These are phyloP conservation scores for Plenodomus lindquistii DNA, from an alignment of 2,329 filamentous ascomycete genomes.

Conservation along the genomic window DNA sequence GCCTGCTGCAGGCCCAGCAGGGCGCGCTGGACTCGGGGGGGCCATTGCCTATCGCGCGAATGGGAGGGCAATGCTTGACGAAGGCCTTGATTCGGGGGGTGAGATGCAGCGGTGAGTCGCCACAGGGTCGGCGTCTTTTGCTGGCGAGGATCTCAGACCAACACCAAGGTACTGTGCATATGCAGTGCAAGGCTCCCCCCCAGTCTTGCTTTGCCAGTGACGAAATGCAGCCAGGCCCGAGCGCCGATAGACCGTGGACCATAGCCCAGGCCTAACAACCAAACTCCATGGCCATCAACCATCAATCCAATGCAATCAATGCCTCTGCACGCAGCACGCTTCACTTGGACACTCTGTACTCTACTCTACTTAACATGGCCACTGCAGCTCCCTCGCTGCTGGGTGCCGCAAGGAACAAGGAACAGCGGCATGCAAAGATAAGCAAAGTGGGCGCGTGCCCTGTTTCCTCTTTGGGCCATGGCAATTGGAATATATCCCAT, in stretches of 20 bases:
- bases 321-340: too few relatives aligned
- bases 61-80: neutral
- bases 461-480: neutral
- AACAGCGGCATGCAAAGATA: neutral
- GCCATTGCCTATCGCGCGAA: slow-evolving; percentile 16
- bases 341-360: too few relatives aligned
- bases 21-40: slow-evolving; percentile 16
- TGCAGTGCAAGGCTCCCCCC: neutral
- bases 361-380: too few relatives aligned
- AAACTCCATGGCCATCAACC: too few relatives aligned
- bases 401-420: neutral
- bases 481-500: neutral
- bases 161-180: too few relatives aligned
- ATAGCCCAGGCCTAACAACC: too few relatives aligned
- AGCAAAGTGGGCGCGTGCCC: slow-evolving; percentile 3
- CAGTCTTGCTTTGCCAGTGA: neutral
- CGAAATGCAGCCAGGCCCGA: neutral
- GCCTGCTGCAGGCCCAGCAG: slow-evolving; percentile 9
- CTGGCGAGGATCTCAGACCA: neutral
- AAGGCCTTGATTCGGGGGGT: neutral
- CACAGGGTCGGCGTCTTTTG: slow-evolving; percentile 5
- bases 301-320: too few relatives aligned
- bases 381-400: neutral
- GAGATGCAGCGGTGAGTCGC: slow-evolving; percentile 1
- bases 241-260: neutral